Evolutionary conservation across 2,329 filamentous ascomycete genomes (phyloP).

Genomic region (Cryphonectria nitschkei): DNA sequence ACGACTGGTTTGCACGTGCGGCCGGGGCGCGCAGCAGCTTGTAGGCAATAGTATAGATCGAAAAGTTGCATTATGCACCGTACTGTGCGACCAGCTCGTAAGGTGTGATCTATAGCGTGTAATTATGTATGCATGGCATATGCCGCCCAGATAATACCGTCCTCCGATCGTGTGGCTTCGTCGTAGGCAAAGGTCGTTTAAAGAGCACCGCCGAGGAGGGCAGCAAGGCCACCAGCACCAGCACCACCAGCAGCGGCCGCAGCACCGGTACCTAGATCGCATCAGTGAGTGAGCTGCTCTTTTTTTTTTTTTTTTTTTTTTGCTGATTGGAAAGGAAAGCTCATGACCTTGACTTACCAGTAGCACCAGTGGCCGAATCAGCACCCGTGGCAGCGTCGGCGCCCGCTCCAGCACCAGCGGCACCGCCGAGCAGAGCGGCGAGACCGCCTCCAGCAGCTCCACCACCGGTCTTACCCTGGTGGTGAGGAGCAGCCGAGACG

Average conservation of each 20-base stretch:
- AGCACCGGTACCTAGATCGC: not conserved
- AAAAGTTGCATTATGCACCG: not conserved
- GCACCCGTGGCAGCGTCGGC: not conserved
- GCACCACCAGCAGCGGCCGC: no score
- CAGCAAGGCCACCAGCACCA: constrained; percentile 1
- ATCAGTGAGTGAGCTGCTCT: not conserved
- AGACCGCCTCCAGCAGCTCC: constrained; percentile 3
- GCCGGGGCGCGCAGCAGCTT: not conserved
- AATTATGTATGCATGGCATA: not conserved
- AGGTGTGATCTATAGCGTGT: not conserved
- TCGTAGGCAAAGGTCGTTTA: not conserved
- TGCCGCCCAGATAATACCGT: not conserved
- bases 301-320: not conserved
- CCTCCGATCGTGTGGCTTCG: not conserved
- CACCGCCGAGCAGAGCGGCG: constrained; percentile 10
- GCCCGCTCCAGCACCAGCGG: not conserved
- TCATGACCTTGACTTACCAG: not conserved
- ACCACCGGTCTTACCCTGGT: constrained; percentile 11
- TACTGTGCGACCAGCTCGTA: not conserved
- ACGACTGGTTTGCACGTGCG: not conserved
- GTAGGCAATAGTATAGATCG: not conserved
- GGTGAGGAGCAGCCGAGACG: constrained; percentile 18
- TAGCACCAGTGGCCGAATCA: not conserved
- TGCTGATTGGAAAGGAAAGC: not conserved
- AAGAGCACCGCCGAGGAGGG: not conserved